A percentile compares a stretch with the other conserved stretches of the same genome.
phyloP scores from a whole-genome alignment of 345 rosid species.

The Pugionium dolabratum region DNA sequence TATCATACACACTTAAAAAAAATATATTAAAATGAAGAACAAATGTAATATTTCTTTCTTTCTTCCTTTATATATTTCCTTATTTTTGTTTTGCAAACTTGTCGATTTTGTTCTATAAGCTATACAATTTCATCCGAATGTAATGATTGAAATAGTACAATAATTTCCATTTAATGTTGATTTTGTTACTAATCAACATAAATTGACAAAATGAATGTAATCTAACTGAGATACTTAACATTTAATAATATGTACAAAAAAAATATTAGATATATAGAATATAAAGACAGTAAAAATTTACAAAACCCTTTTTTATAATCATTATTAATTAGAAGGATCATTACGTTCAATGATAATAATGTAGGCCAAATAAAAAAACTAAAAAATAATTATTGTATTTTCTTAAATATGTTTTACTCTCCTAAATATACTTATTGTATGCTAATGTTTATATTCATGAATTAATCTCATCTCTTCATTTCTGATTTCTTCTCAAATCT shows the following conservation, averaged over 20 bases:
- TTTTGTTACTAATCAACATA: background rate
- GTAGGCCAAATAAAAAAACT: background rate
- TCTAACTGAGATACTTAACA: background rate
- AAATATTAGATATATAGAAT: background rate
- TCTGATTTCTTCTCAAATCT: background rate
- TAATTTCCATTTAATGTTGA: background rate
- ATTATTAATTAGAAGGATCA: background rate
- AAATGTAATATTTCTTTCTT: background rate
- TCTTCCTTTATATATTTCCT: background rate
- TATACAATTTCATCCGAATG: background rate
- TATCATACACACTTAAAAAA: background rate
- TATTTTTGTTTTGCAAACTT: background rate
- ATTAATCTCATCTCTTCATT: background rate
- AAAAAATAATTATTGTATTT: background rate
- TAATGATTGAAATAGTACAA: background rate
- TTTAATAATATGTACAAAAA: background rate
- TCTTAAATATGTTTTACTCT: constrained; percentile 3
- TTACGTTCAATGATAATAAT: background rate
- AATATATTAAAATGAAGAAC: background rate
- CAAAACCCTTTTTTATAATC: background rate
- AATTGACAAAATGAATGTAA: background rate
- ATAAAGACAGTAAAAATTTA: background rate
- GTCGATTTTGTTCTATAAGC: background rate
- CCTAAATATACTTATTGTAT: background rate
- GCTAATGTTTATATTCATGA: too few relatives aligned